phyloP scores from a whole-genome alignment of 805 yeast genomes.

The Teunomyces tritomae region DNA sequence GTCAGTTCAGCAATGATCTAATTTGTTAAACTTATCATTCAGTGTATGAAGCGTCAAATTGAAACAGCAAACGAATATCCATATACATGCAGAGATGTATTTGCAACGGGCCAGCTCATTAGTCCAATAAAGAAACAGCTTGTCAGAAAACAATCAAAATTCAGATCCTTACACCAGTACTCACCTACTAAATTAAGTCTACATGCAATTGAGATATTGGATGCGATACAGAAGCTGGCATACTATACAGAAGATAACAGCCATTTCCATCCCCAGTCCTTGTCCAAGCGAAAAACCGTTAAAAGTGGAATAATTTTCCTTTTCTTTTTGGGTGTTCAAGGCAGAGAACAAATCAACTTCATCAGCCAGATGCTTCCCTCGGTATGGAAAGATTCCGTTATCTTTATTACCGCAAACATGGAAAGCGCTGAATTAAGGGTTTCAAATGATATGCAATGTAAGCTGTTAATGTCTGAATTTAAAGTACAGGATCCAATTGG shows the following conservation, averaged over 20 bases:
- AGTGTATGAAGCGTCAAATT: not conserved
- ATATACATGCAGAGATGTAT: not conserved
- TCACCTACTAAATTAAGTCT: not conserved
- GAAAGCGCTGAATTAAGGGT: not conserved
- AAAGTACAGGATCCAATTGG: constrained; percentile 33
- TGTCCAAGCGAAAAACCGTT: not conserved
- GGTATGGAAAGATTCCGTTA: not conserved
- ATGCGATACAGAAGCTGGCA: not conserved
- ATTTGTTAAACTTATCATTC: not conserved
- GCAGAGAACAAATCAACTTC: constrained; percentile 25
- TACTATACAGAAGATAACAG: not conserved
- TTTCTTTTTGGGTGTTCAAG: constrained; percentile 32
- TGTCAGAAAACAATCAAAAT: not conserved
- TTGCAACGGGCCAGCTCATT: not conserved
- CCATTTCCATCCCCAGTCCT: not conserved
- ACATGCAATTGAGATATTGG: not conserved
- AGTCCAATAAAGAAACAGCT: not conserved
- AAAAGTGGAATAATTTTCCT: not conserved
- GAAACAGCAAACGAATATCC: not conserved
- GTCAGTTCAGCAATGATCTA: not conserved
- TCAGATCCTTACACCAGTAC: not conserved
- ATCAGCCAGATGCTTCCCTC: constrained; percentile 11
- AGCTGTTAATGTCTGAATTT: constrained; percentile 20
- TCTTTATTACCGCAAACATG: constrained; percentile 18
- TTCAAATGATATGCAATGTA: constrained; percentile 17